Evolutionary conservation across 2,329 filamentous ascomycete genomes (phyloP).

Genomic region (Gaeumannomyces sp.): DNA sequence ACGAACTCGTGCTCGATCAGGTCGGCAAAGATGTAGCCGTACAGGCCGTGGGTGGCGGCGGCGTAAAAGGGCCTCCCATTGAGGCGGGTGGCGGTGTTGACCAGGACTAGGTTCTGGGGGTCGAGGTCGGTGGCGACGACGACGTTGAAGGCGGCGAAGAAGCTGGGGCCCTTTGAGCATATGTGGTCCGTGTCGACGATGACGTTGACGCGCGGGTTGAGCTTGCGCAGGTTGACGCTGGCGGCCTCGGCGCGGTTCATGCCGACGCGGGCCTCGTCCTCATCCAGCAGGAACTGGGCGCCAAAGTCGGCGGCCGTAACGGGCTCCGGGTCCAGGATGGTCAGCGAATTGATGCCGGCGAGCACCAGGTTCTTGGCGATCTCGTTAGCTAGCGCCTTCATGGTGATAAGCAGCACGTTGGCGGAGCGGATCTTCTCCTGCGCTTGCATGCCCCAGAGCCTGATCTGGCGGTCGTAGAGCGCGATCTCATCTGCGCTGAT

Average conservation of each 20-base stretch:
- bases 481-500: slow-evolving; percentile 73
- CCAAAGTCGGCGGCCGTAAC: slow-evolving; percentile 77
- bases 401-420: slow-evolving; percentile 81
- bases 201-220: slow-evolving; percentile 84
- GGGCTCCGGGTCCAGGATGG: slow-evolving; percentile 70
- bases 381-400: slow-evolving; percentile 85
- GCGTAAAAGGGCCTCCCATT: slow-evolving; percentile 81
- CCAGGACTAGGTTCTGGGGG: slow-evolving; percentile 63
- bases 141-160: slow-evolving; percentile 74
- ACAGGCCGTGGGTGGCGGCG: slow-evolving; percentile 79
- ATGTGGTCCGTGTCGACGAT: slow-evolving; percentile 63
- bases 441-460: slow-evolving; percentile 92
- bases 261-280: slow-evolving; percentile 60
- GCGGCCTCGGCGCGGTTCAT: slow-evolving; percentile 81
- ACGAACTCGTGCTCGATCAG: slow-evolving; percentile 86
- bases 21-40: slow-evolving; percentile 92
- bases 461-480: slow-evolving; percentile 93
- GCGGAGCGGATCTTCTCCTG: slow-evolving; percentile 88
- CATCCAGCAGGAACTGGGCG: slow-evolving; percentile 72
- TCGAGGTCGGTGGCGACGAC: slow-evolving; percentile 86
- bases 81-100: slow-evolving; percentile 82
- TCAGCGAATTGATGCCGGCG: slow-evolving; percentile 84
- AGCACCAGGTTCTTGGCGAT: slow-evolving; percentile 96
- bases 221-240: slow-evolving; percentile 66
- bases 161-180: slow-evolving; percentile 61